phyloP scores from a whole-genome alignment of 495 filamentous ascomycete species.

The Penicillium ochrochloron region DNA sequence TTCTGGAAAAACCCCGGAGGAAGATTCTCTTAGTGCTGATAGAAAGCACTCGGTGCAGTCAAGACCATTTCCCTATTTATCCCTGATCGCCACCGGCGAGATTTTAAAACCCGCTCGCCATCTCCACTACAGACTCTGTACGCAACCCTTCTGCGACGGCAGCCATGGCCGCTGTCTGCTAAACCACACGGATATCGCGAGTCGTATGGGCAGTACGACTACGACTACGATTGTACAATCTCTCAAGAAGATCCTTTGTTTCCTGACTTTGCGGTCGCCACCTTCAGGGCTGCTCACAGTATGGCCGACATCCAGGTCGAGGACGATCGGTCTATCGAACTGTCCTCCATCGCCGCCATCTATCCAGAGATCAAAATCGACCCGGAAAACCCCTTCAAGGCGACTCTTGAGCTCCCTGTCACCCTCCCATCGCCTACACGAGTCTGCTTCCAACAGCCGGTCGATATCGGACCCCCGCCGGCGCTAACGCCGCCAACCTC shows the following conservation, averaged over 20 bases:
- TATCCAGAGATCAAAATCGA: conserved; percentile 80
- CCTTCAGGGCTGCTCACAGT: conserved; percentile 10
- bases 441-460: conserved; percentile 66
- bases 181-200: conserved; percentile 10
- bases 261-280: conserved; percentile 11
- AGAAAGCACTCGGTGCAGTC: conserved; percentile 19
- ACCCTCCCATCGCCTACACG: conserved; percentile 68
- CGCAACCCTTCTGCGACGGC: conserved; percentile 13
- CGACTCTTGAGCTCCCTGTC: conserved; percentile 74
- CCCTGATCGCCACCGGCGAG: conserved; percentile 22
- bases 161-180: conserved; percentile 22
- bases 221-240: conserved; percentile 10
- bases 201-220: conserved; percentile 14
- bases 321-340: conserved; percentile 77
- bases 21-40: conserved; percentile 14
- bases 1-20: background rate
- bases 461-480: conserved; percentile 43
- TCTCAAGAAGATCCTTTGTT: conserved; percentile 2
- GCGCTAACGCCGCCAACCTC: conserved; percentile 54
- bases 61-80: conserved; percentile 21
- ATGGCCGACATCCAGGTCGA: conserved; percentile 45
- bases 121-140: conserved; percentile 4
- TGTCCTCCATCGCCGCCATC: conserved; percentile 83
- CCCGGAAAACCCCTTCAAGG: conserved; percentile 58
- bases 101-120: conserved; percentile 1